phyloP scores from a whole-genome alignment of 805 yeast genomes.

The Pichia scutulata region DNA sequence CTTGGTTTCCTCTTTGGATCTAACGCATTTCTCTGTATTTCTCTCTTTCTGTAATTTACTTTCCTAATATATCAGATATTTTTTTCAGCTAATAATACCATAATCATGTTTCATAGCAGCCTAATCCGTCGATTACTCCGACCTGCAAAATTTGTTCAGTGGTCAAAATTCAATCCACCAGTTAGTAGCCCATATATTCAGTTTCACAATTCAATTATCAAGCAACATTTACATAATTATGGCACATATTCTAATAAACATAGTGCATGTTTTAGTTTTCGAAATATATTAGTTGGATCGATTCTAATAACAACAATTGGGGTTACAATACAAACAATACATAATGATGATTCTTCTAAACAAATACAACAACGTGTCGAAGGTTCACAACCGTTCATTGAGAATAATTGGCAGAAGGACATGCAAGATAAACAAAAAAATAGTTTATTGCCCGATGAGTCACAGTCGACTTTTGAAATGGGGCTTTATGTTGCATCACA shows the following conservation, averaged over 20 bases:
- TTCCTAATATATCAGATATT: background rate
- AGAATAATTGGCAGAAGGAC: slow-evolving; percentile 10
- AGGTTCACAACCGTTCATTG: slow-evolving; percentile 10
- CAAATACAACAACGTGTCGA: slow-evolving; percentile 1
- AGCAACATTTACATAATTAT: background rate
- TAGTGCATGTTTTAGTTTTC: background rate
- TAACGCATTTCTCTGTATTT: too few species aligned
- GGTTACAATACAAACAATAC: background rate
- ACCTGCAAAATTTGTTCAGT: background rate
- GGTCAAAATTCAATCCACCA: background rate
- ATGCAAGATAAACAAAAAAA: slow-evolving; percentile 20
- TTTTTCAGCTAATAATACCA: background rate
- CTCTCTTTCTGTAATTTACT: too few species aligned
- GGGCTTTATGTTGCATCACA: slow-evolving; percentile 58
- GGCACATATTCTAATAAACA: background rate
- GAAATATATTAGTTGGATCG: background rate
- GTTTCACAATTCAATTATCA: background rate
- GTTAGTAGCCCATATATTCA: background rate
- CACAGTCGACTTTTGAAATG: slow-evolving; percentile 61
- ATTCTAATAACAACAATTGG: background rate
- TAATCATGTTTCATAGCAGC: background rate
- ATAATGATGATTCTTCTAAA: background rate
- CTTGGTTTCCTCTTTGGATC: background rate
- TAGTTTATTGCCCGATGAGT: slow-evolving; percentile 36
- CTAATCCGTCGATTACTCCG: background rate